Evolutionary conservation across 2,329 filamentous ascomycete species (phyloP), one percentile per base, ranked within the genome.

Genomic region (Tolypocladium capitatum): DNA sequence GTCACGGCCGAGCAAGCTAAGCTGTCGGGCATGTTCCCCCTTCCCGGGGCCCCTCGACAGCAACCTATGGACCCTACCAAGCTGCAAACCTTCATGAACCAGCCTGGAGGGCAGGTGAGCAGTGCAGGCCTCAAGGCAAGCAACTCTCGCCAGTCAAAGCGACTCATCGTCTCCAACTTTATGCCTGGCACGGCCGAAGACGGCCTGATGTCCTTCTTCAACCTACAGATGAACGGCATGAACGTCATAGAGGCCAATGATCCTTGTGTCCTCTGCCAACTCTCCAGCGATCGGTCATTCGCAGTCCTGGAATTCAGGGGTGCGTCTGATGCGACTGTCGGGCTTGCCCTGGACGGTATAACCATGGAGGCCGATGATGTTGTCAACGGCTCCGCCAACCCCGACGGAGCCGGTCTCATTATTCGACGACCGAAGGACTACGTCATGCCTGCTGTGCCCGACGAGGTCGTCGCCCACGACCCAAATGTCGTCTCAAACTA

Each of bases 1-100:
- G 91, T 99, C 55, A 96, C 92, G 2, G 89, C 92, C 21, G 94
- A 98, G 67, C 94, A 98, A 66, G 94, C 92, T 45, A 99, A 99
- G 73, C 76, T 98, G 41, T 98, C 94, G 55, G 84, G 91, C 71
- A 96, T 98, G 92, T 99, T 98, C 72, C 90, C 94, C 51, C 80
- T 99, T 42, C 92, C 92, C 4, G 92, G 92, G 54, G 92, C 92
- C 52, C 92, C 92, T 47, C 82, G 92, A 56, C 89, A 95, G 65
- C 90, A 96, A 61, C 84, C 88, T 32, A 92, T 97, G 83, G 92
- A 98, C 57, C 90, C 91, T 16, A 86, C 81, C 58, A 91, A 91
- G 65, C 76, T 98, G 43, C 89, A 96, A 64, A 89, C 91, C 21
- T 94, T 98, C 65, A 94, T 96, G 80, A 90, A 86, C 64, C 89